These are phyloP conservation scores for Senecio squalidus DNA, from an alignment of 140 eudicot species.

Conservation along the genomic window DNA sequence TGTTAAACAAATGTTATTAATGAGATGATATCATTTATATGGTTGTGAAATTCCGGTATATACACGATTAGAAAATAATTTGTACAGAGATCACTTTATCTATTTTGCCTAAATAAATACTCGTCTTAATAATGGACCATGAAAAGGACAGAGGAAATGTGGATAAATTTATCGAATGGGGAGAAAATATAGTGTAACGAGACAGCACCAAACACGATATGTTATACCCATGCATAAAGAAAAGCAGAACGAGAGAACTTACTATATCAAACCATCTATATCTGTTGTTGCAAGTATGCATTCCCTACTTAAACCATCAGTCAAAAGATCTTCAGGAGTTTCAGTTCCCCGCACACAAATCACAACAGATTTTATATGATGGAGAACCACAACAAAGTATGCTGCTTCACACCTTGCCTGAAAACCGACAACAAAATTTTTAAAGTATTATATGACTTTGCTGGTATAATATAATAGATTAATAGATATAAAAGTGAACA, in stretches of 20 bases:
- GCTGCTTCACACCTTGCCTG: constrained; percentile 73
- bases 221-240: not conserved
- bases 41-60: no score
- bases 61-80: no score
- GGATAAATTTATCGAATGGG: not conserved
- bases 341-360: constrained; percentile 76
- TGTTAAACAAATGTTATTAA: not conserved
- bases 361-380: constrained; percentile 46
- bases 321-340: constrained; percentile 78
- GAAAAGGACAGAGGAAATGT: not conserved
- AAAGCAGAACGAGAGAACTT: constrained; percentile 17
- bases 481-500: not conserved
- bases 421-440: constrained; percentile 1
- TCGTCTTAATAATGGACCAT: not conserved
- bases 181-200: not conserved
- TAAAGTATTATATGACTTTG: not conserved
- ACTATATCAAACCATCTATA: constrained; percentile 53
- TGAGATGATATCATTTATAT: constrained; percentile 2
- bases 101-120: not conserved
- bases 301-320: constrained; percentile 72
- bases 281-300: constrained; percentile 49
- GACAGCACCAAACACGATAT: not conserved
- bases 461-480: no score
- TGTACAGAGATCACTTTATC: not conserved
- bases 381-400: constrained; percentile 65